Base-by-base conservation (phyloP, 208 protist genomes). In the Angomonas deanei region DNA sequence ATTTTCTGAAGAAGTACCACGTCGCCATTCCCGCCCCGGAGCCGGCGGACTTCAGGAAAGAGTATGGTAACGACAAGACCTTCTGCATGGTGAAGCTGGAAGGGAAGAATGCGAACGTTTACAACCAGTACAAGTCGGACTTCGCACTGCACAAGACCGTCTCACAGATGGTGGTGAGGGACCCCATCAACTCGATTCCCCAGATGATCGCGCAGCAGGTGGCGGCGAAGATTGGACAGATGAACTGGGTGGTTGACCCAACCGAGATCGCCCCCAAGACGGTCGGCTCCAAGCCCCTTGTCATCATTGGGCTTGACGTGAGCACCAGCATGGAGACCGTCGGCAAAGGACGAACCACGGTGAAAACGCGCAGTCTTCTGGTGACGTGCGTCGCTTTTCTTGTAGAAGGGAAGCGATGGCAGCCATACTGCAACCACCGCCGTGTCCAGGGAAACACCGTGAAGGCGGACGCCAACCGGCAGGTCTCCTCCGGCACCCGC, bases 191-290 rank as follows among this genome's bases (percentile, higher is more conserved):
- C 27, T 64, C 57, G 50, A 74, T 84, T 28, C 68, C 76, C 34
- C 60, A 76, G 47, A 79, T 79, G 62, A 72, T 87, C 33, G 65
- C 74, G 33, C 81, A 87, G 66, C 81, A 87, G 64, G 60, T 87
- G 15, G 54, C 61, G 23, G 81, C 77, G 15, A 88, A 88, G 64
- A 47, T 66, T 17, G 78, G 78, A 1, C 64, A 70, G 23, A 61
- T 88, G 19, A 80, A 75, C 69, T 82, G 70, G 27, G 66, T 84
- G 3, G 24, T 70, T 23, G 68, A 84, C 47, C 32, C 66, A 1
- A 47, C 36, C 23, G 70, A 84, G 34, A 33, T 61, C 0, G 72
- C 61, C 15, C 52, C 65, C 3, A 54, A 42, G 32, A 57, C 77
- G 5, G 27, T 32, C 1, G 46, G 6, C 2, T 47, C 28, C 23